Conservation (phyloP, 2,329 filamentous ascomycete species). For the Claviceps spartinae region DNA sequence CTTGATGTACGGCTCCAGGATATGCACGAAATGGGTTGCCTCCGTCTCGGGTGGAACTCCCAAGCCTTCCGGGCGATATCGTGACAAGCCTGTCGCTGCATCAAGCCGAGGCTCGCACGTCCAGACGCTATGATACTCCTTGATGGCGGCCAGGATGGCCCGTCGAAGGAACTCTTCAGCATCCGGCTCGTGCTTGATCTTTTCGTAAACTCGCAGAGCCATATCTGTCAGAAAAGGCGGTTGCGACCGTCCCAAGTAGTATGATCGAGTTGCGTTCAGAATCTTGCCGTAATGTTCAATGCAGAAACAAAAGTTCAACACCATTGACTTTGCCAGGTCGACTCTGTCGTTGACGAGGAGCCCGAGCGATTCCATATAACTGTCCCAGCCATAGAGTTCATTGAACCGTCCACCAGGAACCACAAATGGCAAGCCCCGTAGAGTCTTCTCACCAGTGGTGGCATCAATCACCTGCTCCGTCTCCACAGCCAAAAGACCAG, state of each 20-base stretch:
- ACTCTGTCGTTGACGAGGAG: conserved; percentile 74
- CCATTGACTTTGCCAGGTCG: conserved; percentile 86
- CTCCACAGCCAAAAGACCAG: conserved; percentile 76
- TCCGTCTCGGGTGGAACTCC: conserved; percentile 90
- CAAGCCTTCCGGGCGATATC: conserved; percentile 70
- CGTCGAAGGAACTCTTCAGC: conserved; percentile 68
- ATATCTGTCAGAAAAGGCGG: conserved; percentile 96
- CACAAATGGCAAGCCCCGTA: conserved; percentile 82
- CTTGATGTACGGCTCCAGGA: conserved; percentile 67
- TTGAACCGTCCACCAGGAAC: conserved; percentile 96
- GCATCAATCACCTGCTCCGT: conserved; percentile 66
- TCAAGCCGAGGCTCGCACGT: conserved; percentile 66
- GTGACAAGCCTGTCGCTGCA: conserved; percentile 61
- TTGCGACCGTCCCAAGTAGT: conserved; percentile 89
- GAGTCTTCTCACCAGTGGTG: conserved; percentile 48
- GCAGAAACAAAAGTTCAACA: conserved; percentile 92
- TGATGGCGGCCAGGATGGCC: conserved; percentile 82
- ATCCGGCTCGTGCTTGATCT: conserved; percentile 74
- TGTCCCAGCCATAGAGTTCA: conserved; percentile 97
- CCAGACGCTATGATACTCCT: conserved; percentile 91
- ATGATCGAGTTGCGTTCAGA: conserved; percentile 88
- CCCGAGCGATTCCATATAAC: conserved; percentile 93
- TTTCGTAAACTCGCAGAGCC: conserved; percentile 85
- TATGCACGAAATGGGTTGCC: conserved; percentile 70
- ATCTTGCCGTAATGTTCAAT: conserved; percentile 98